Base-by-base conservation (phyloP, 352 stramenopile species). In the Phytopythium vexans region DNA sequence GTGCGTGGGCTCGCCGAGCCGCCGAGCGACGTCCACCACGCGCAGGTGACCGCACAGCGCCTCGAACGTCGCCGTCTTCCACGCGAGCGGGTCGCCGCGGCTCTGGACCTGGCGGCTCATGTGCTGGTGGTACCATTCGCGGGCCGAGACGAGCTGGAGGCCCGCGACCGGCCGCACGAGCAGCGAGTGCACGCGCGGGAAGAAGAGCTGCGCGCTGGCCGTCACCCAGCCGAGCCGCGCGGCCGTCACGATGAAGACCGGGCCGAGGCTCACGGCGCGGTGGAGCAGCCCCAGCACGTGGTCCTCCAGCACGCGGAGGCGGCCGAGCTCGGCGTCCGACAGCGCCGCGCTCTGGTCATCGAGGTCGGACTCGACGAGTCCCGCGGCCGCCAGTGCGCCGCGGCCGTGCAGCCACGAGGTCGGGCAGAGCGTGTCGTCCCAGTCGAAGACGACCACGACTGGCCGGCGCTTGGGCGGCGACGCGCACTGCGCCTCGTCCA, bases 221-320 rank as follows among this genome's bases (percentile, higher is more conserved):
- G 75, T 61, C 10, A 85, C 74, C 77, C 77, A 88, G 15, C 65
- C 47, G 37, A 78, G 53, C 39, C 74, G 78, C 35, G 77, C 77
- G 1, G 77, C 77, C n/a, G 77, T 85, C 39, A 88, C 66, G 54
- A 88, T 78, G 51, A 85, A 85, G 35, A 88, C 77, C 0, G 77
- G 77, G 0, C 74, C 77, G 33, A 70, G 64, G 8, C 62, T 49
- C 38, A 62, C 62, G 1, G 77, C 72, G 33, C 60, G 51, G 31
- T 73, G 70, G 32, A 88, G 60, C 16, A 88, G 45, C 40, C 52
- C 45, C 3, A 86, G 52, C 35, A 77, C 64, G 40, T 76, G 60
- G 31, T 60, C 54, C 50, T 82, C 74, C n/a, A 82, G 52, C 39
- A 62, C 58, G 36, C 59, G 57, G 40, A 81, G 63, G 10, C 53